Base-by-base conservation (phyloP, 208 protist genomes). In the Trypanosomatidae sp. region DNA sequence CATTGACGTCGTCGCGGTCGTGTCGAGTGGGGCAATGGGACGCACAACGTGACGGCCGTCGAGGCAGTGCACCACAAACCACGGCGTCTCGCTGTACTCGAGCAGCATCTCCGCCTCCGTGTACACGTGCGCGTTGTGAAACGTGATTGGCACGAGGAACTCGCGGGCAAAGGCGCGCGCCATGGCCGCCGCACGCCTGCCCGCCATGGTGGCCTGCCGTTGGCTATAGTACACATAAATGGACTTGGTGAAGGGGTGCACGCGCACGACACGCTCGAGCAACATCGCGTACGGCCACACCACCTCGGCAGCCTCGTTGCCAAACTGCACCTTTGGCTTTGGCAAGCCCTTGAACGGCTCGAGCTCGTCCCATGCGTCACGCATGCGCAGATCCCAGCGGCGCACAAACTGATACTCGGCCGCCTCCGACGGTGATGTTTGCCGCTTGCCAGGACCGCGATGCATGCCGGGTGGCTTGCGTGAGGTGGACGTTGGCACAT, bases 61-160 rank as follows among this genome's bases (percentile, higher is more conserved):
- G 10, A 94, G 72, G 45, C 75, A 73, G 50, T 94, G 61, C 26
- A 94, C 53, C 1, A 94, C 81, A 2, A 94, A 56, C 76, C 80
- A 94, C 32, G 85, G 81, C 6, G 78, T 88, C 46, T 94, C 85
- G 56, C 66, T 81, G 61, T 91, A 90, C 61, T 94, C 85, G 6
- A 94, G 66, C 45, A 94, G 62, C 76, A 94, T 88, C 65, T 94
- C 80, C 48, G 85, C 59, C 62, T 94, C 85, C 30, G 87, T 66
- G 49, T 94, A 94, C 25, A 88, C 80, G 13, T 94, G 85, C n/a
- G 80, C 71, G 73, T 94, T 94, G 62, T 94, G 85, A 40, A 94
- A 94, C 7, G 80, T 90, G 46, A 94, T 88, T 23, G 85, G 85
- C 20, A 90, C 70, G 10, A 94, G 61, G 48, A 64, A 94, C 57